Evolutionary conservation across 2,329 filamentous ascomycete genomes (phyloP), one percentile per base, ranked within the genome.

Genomic region (Cylindrodendrum hubeiense): DNA sequence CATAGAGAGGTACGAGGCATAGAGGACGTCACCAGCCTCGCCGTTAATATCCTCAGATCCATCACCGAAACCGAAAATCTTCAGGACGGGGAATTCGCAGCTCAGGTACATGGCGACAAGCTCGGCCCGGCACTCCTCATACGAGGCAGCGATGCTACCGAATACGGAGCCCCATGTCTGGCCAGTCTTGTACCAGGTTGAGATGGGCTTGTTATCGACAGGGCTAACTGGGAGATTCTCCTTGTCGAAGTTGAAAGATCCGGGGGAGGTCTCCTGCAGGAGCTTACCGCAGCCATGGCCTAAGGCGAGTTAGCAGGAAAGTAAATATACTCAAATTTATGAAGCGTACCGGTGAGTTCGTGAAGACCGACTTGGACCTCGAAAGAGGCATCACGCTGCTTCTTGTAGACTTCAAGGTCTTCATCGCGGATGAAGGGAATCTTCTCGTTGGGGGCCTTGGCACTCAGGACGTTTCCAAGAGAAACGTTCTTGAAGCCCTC

Each of bases 361-460:
- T 98, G 95, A 21, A 98, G 90, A 24, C 95, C 95, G 52, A 99
- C 95, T 81, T 98, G 95, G 2, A 98, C 94, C 80, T 98, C 95
- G 74, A 98, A 98, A 0, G 95, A 91, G 7, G 89, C 87, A 74
- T 98, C 95, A 12, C 94, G 92, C 80, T 93, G 94, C 76, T 92
- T 92, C 72, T 92, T 88, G 80, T 92, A 98, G 5, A 97, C 78
- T 3, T 89, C 88, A 22, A 96, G 85, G 74, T 98, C 95, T 47
- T 88, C 85, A 2, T 93, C 89, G 15, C 89, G 86, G 75, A 99
- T 94, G 81, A 98, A 97, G 0, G 95, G 95, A 28, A 97, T 92
- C 71, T 93, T 92, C 83, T 98, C 95, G 74, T 97, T 92, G 1
- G 95, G 93, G 0, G 94, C 92, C 82, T 97, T 97, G 15, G 96